Percentiles rank a stretch among this genome's conserved stretches.
These are phyloP conservation scores for Phytophthora boehmeriae DNA, from an alignment of 352 stramenopile species.

Conservation along the genomic window DNA sequence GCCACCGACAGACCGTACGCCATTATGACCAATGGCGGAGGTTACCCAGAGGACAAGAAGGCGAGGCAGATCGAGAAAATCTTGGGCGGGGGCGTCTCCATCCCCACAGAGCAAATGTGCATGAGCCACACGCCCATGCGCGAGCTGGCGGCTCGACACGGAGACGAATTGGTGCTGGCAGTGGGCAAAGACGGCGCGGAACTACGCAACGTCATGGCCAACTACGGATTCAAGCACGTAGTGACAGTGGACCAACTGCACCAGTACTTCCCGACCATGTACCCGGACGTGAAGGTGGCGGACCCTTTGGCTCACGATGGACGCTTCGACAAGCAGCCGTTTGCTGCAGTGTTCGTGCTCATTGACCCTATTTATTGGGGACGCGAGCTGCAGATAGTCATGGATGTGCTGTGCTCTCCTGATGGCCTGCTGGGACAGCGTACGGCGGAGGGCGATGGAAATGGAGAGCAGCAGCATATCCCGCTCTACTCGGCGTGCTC, in stretches of 20 bases:
- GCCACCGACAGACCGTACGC: constrained; percentile 68
- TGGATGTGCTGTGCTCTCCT: constrained; percentile 73
- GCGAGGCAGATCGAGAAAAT: constrained; percentile 73
- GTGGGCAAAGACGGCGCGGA: constrained; percentile 82
- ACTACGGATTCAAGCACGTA: constrained; percentile 87
- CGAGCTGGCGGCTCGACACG: constrained; percentile 61
- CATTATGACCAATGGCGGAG: constrained; percentile 89
- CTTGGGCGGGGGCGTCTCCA: constrained; percentile 57
- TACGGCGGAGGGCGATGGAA: constrained; percentile 29
- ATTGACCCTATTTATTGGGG: constrained; percentile 84
- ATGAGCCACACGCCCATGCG: constrained; percentile 86
- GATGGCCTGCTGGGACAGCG: constrained; percentile 54
- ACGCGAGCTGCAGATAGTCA: constrained; percentile 75
- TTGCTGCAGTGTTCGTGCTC: constrained; percentile 76
- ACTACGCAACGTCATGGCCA: constrained; percentile 63
- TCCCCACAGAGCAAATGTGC: constrained; percentile 53
- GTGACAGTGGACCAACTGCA: constrained; percentile 81
- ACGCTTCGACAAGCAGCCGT: constrained; percentile 57
- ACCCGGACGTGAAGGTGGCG: constrained; percentile 75
- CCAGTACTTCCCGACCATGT: constrained; percentile 79
- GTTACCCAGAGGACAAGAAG: constrained; percentile 82
- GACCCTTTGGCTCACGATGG: constrained; percentile 42
- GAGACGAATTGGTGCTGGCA: constrained; percentile 76
- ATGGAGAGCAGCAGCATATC: constrained; percentile 57
- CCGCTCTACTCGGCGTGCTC: constrained; percentile 85